Conservation (phyloP, 495 filamentous ascomycete species). For the Sordaria brevicollis region DNA sequence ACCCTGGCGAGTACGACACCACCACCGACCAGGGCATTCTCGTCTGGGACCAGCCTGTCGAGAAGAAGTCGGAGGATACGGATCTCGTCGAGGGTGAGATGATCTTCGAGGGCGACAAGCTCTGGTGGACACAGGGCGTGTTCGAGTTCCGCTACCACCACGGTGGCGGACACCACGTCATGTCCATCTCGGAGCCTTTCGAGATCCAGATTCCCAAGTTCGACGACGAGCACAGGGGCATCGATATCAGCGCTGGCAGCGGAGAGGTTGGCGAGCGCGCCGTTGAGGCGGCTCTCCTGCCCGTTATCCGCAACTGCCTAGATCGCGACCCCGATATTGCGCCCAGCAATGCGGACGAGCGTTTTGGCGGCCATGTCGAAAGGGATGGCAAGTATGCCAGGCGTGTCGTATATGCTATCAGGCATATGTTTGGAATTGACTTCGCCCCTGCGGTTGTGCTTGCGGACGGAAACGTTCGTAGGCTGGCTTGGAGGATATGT, state of each 20-base stretch:
- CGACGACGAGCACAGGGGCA: conserved; percentile 41
- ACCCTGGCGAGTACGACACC: conserved; percentile 66
- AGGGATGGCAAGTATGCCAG: conserved; percentile 80
- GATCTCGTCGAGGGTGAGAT: conserved; percentile 65
- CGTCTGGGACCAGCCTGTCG: conserved; percentile 46
- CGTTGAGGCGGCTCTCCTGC: conserved; percentile 68
- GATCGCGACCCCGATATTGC: conserved; percentile 89
- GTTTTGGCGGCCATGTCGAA: conserved; percentile 73
- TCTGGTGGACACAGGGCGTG: conserved; percentile 91
- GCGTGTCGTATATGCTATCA: conserved; percentile 84
- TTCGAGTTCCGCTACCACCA: conserved; percentile 98
- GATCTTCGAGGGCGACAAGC: conserved; percentile 82
- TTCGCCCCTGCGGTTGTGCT: conserved; percentile 87
- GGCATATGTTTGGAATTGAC: conserved; percentile 97
- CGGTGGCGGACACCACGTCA: conserved; percentile 85
- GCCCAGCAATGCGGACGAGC: conserved; percentile 66
- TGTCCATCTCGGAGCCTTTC: conserved; percentile 90
- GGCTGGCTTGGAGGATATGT: conserved; percentile 89
- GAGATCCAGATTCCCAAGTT: conserved; percentile 76
- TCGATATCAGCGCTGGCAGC: conserved; percentile 41
- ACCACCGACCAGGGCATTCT: conserved; percentile 71
- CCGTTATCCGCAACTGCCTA: conserved; percentile 81
- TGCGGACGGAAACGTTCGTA: conserved; percentile 83
- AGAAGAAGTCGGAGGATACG: conserved; percentile 36
- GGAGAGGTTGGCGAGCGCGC: conserved; percentile 26